Evolutionary conservation across 345 rosid species (phyloP), one percentile per base, ranked within the genome.

Genomic region (Gossypium bickii): DNA sequence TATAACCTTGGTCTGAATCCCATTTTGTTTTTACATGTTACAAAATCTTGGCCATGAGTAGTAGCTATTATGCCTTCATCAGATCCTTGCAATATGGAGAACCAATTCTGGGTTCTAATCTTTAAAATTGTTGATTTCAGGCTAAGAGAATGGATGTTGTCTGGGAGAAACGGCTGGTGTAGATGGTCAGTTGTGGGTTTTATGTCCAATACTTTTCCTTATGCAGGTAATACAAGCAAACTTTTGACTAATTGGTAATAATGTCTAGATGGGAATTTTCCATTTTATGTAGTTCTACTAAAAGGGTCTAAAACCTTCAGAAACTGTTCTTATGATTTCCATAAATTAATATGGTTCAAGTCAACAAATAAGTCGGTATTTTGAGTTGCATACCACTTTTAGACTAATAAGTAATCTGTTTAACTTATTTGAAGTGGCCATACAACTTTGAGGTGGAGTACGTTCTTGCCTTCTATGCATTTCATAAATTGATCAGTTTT

Each of bases 81-180:
- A 53, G 24, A 58, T 74, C 68, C 62, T 20, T 55, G 48, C n/a
- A 71, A 24, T 22, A 58, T 47, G 3, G 56, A 13, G 11, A n/a
- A 17, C 48, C 41, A 24, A 43, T 47, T 72, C 65, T 78, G n/a
- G 16, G 70, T 53, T 71, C 61, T 4, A 20, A 41, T 45, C 43
- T n/a, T 38, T 38, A n/a, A 7, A 58, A 27, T 22, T 18, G 34
- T 71, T 51, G 7, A 69, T 80, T 78, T 61, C 83, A 96, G 99
- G 99, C 99, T 47, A 92, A 96, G 84, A 89, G 99, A 77, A 96
- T 96, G 99, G 99, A 96, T 83, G 99, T 96, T 66, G 99, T 96
- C 27, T 96, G 99, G 99, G 99, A 76, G 98, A 96, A 88, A 96
- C 99, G 11, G 94, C 99, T 68, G 99, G 99, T 1, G 98, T 96